Conservation (phyloP, 2,329 filamentous ascomycete genomes). For the Beauveria asiatica region DNA sequence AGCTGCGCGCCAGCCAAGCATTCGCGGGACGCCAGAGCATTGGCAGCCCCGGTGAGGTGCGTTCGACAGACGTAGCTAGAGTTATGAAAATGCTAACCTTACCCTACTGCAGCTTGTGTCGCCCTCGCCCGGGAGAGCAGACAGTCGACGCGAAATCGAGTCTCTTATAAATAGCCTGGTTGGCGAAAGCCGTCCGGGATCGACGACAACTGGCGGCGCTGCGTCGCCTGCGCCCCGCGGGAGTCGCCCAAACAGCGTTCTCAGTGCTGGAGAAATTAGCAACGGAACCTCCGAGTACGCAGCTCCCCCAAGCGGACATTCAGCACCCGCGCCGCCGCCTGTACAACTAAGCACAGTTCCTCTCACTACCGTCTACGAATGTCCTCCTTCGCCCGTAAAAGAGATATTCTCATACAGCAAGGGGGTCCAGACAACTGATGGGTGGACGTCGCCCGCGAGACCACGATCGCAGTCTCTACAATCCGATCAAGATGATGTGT, state of each 20-base stretch:
- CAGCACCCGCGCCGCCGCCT: constrained; percentile 18
- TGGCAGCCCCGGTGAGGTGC: constrained; percentile 64
- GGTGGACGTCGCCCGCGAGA: constrained; percentile 52
- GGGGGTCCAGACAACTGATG: constrained; percentile 81
- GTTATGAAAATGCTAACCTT: constrained; percentile 14
- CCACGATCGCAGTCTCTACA: constrained; percentile 30
- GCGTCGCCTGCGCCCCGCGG: constrained; percentile 59
- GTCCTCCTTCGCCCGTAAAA: constrained; percentile 62
- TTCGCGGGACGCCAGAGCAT: constrained; percentile 59
- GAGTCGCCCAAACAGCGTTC: constrained; percentile 77
- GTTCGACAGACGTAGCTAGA: constrained; percentile 12
- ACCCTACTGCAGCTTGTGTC: constrained; percentile 41
- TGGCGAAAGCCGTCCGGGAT: constrained; percentile 65
- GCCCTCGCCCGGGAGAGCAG: constrained; percentile 61
- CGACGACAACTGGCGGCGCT: constrained; percentile 53
- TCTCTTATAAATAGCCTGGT: constrained; percentile 77
- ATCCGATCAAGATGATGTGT: constrained; percentile 54
- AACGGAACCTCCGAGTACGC: constrained; percentile 59
- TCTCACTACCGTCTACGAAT: constrained; percentile 72
- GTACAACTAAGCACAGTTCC: constrained; percentile 69
- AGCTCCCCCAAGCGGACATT: constrained; percentile 35
- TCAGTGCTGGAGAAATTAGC: constrained; percentile 75
- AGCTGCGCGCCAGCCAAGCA: constrained; percentile 71
- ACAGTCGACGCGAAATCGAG: constrained; percentile 70
- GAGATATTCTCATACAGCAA: constrained; percentile 97